A percentile compares a stretch with the other conserved stretches of the same genome.
phyloP scores from a whole-genome alignment of 2,329 filamentous ascomycete species.

The Colletotrichum australisinense region DNA sequence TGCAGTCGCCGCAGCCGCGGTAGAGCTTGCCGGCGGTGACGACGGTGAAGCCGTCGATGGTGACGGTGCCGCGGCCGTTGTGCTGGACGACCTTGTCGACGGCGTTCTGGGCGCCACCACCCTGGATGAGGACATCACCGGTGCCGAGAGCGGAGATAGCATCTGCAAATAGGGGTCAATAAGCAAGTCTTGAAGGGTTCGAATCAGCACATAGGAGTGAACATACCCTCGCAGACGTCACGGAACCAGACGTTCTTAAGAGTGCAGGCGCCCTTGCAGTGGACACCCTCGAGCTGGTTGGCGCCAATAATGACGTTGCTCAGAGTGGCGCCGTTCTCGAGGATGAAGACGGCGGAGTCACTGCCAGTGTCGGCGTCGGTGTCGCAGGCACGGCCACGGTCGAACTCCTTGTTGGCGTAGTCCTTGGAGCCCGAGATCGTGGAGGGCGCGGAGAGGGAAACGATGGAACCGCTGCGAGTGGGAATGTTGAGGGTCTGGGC shows the following conservation, averaged over 20 bases:
- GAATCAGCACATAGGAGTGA: fast-evolving
- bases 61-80: constrained; percentile 46
- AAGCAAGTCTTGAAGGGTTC: too few relatives aligned
- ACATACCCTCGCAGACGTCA: constrained; percentile 50
- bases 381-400: constrained; percentile 37
- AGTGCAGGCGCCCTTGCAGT: constrained; percentile 60
- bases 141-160: constrained; percentile 32
- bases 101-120: constrained; percentile 47
- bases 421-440: constrained; percentile 37
- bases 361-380: constrained; percentile 37
- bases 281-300: constrained; percentile 61
- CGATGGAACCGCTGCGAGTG: constrained; percentile 38
- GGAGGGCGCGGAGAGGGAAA: constrained; percentile 37
- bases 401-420: constrained; percentile 38
- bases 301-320: constrained; percentile 65
- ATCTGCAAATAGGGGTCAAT: not conserved
- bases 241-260: constrained; percentile 52
- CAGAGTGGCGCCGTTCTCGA: constrained; percentile 61
- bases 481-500: constrained; percentile 40
- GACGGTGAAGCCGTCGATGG: constrained; percentile 48
- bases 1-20: constrained; percentile 57
- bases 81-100: constrained; percentile 48
- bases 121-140: constrained; percentile 39
- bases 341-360: constrained; percentile 59
- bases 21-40: constrained; percentile 56